Conservation (phyloP, 371 early-diverging fungal genomes). For the Zopfochytrium polystomum region DNA sequence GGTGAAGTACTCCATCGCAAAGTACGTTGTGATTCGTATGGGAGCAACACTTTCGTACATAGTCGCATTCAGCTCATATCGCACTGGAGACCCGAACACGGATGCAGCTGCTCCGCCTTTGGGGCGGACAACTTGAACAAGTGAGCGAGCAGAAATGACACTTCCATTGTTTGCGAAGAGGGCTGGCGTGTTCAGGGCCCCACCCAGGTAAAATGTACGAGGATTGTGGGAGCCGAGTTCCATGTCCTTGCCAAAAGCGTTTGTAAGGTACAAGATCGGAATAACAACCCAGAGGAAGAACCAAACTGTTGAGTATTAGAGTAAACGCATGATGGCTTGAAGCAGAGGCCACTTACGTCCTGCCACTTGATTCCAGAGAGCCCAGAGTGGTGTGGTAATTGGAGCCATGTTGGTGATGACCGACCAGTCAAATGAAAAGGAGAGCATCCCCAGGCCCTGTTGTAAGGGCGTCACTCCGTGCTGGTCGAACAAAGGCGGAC, state of each 20-base stretch:
- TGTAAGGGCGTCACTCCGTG: too few species aligned
- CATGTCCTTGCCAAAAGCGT: conserved; percentile 22
- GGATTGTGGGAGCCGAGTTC: conserved; percentile 22
- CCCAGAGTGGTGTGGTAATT: conserved; percentile 31
- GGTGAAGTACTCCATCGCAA: conserved; percentile 46
- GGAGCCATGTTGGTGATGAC: conserved; percentile 21
- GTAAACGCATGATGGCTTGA: too few species aligned
- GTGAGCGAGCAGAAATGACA: conserved; percentile 10
- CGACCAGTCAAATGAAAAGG: conserved; percentile 35
- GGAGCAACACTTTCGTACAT: conserved; percentile 65
- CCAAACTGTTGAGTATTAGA: too few species aligned
- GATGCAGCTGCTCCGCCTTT: too few species aligned
- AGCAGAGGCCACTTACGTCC: conserved; percentile 14
- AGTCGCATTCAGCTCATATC: conserved; percentile 11
- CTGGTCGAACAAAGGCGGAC: too few species aligned
- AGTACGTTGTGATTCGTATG: conserved; percentile 71
- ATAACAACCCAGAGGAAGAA: conserved; percentile 20
- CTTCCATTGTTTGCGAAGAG: conserved; percentile 16
- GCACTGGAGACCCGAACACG: too few species aligned
- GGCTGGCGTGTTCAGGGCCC: conserved; percentile 19
- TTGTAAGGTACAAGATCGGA: conserved; percentile 15
- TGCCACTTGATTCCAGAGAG: conserved; percentile 21
- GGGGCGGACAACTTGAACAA: conserved; percentile 12
- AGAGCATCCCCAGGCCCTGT: conserved; percentile 26
- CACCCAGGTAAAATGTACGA: conserved; percentile 22